Percentiles rank a stretch among this genome's conserved stretches.
phyloP scores from a whole-genome alignment of 108 stramenopile species.

The Poteriospumella lacustris region DNA sequence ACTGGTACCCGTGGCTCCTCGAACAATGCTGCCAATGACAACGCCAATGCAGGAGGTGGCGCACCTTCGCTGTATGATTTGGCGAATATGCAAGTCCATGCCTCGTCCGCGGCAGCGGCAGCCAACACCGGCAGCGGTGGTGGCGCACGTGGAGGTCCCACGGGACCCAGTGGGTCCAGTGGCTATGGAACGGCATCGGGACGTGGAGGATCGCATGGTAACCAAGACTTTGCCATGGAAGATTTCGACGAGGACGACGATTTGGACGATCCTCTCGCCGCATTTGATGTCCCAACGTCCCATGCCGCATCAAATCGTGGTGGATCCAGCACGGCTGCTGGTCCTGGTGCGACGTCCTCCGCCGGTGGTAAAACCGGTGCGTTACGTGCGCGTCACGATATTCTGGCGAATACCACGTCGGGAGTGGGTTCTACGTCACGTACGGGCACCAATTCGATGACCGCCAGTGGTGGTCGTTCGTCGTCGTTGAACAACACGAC shows the following conservation, averaged over 20 bases:
- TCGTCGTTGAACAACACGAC: too few species aligned
- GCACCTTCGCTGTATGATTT: slow-evolving; percentile 5
- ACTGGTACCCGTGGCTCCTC: background rate
- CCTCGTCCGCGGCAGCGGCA: background rate
- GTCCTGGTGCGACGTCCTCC: background rate
- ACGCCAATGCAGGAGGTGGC: background rate
- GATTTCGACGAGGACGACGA: too few species aligned
- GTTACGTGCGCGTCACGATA: background rate
- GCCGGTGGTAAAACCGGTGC: slow-evolving; percentile 15
- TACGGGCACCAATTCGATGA: background rate
- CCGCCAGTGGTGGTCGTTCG: background rate
- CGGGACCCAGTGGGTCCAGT: too few species aligned
- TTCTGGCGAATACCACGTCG: slow-evolving; percentile 1
- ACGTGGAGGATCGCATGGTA: background rate
- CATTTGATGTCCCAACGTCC: background rate
- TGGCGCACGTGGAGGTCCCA: too few species aligned
- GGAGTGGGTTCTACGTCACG: background rate
- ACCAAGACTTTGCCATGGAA: too few species aligned
- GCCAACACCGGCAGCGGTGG: too few species aligned
- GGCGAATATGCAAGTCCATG: background rate
- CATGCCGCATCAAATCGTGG: background rate
- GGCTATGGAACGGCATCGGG: background rate
- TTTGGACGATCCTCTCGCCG: background rate
- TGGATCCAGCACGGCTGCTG: background rate
- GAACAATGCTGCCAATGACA: background rate